phyloP scores from a whole-genome alignment of 2,329 filamentous ascomycete species.

The Colletotrichum karsti region DNA sequence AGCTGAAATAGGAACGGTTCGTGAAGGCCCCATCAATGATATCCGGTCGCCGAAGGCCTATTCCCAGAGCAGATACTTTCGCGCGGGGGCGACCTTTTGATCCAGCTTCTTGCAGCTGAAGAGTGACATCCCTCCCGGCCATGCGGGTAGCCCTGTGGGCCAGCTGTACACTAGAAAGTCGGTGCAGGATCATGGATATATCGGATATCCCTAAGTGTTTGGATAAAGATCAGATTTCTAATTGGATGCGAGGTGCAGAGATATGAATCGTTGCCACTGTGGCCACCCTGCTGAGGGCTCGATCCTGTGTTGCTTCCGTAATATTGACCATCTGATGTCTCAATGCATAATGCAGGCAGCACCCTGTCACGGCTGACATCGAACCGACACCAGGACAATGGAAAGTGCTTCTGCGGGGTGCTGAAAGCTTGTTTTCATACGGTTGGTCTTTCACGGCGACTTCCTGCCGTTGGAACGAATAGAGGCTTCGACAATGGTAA shows the following conservation, averaged over 20 bases:
- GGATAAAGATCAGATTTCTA: background rate
- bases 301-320: background rate
- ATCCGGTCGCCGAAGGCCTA: background rate
- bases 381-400: background rate
- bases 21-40: slow-evolving; percentile 5
- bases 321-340: background rate
- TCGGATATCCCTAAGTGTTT: background rate
- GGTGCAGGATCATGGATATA: background rate
- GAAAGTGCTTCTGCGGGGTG: background rate
- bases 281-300: background rate
- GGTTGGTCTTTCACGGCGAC: background rate
- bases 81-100: background rate
- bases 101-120: background rate
- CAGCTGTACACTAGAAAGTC: background rate
- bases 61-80: background rate
- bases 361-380: background rate
- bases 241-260: background rate
- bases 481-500: background rate
- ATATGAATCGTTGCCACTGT: background rate
- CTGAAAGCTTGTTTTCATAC: background rate
- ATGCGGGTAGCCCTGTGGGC: slow-evolving; percentile 21
- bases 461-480: background rate
- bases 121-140: slow-evolving; percentile 5
- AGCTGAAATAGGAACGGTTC: background rate
- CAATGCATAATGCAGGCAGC: background rate